Conservation (phyloP, 306 rosid species). For the Quillaja saponaria region DNA sequence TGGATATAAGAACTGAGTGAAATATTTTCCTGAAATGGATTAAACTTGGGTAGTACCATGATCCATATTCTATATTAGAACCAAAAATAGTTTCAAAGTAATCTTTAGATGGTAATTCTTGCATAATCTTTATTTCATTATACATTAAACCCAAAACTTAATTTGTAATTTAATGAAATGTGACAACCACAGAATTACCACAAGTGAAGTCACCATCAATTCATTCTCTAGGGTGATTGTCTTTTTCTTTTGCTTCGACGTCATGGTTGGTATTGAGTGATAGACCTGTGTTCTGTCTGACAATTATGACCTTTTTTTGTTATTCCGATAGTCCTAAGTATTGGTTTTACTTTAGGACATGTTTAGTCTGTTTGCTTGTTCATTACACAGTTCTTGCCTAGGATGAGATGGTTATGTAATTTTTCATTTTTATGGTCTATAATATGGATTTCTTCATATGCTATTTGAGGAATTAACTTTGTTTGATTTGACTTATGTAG, state of each 20-base stretch:
- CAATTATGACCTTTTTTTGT: constrained; percentile 14
- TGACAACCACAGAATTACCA: constrained; percentile 1
- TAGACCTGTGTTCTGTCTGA: constrained; percentile 12
- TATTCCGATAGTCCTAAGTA: constrained; percentile 3
- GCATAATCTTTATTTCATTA: too few relatives aligned
- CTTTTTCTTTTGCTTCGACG: not conserved
- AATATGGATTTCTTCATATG: constrained; percentile 14
- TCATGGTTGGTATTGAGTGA: constrained; percentile 3
- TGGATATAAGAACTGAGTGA: too few relatives aligned
- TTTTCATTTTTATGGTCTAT: constrained; percentile 3
- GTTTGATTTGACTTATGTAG: constrained; percentile 36
- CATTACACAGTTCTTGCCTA: not conserved
- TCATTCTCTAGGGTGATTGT: not conserved
- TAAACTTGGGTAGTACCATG: too few relatives aligned
- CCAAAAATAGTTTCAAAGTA: too few relatives aligned
- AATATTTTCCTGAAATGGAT: too few relatives aligned
- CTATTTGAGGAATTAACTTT: constrained; percentile 16
- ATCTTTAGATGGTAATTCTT: too few relatives aligned
- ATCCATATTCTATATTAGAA: too few relatives aligned
- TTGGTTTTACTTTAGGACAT: constrained; percentile 1
- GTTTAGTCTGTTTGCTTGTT: constrained; percentile 11
- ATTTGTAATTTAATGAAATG: not conserved
- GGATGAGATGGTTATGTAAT: constrained; percentile 12
- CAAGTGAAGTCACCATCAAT: not conserved
- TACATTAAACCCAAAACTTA: too few relatives aligned